A percentile compares a stretch with the other conserved stretches of the same genome.
Evolutionary conservation across 2,329 filamentous ascomycete species (phyloP).

Genomic region (Aspergillus sp.): DNA sequence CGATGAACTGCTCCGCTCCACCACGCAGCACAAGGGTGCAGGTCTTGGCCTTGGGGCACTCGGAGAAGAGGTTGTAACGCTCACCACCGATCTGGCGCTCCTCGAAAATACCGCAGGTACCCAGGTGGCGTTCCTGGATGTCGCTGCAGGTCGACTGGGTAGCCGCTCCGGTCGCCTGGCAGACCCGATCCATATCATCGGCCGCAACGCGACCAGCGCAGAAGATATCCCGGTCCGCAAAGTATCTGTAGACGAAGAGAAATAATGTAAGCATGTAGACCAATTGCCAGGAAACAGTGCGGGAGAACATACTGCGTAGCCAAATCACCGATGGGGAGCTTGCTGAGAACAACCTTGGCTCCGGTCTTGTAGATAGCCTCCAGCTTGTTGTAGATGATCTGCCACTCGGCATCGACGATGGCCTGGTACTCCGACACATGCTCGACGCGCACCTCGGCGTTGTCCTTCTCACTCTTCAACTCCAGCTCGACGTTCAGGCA

Average conservation of each 20-base stretch:
- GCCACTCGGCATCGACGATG: constrained; percentile 98
- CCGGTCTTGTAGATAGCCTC: constrained; percentile 92
- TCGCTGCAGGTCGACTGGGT: constrained; percentile 96
- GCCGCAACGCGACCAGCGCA: constrained; percentile 89
- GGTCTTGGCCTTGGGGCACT: constrained; percentile 92
- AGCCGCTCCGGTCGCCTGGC: constrained; percentile 88
- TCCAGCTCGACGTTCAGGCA: constrained; percentile 98
- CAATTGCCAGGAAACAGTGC: not conserved
- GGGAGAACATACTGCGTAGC: constrained; percentile 71
- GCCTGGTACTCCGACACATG: constrained; percentile 99
- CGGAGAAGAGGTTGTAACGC: constrained; percentile 97
- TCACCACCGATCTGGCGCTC: constrained; percentile 97
- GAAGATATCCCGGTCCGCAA: constrained; percentile 97
- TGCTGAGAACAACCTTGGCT: constrained; percentile 95
- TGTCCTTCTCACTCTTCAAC: constrained; percentile 98
- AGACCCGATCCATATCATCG: constrained; percentile 94
- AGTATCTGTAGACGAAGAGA: constrained; percentile 57
- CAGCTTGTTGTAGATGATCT: constrained; percentile 99
- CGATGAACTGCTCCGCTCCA: constrained; percentile 98
- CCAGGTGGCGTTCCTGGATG: constrained; percentile 84
- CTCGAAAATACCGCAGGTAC: constrained; percentile 86
- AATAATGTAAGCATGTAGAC: not conserved
- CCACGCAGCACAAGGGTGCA: constrained; percentile 94
- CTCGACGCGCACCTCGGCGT: constrained; percentile 95
- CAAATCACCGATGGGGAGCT: constrained; percentile 94